Base-by-base conservation (phyloP, 2,329 filamentous ascomycete genomes). In the Xylaria sp. region DNA sequence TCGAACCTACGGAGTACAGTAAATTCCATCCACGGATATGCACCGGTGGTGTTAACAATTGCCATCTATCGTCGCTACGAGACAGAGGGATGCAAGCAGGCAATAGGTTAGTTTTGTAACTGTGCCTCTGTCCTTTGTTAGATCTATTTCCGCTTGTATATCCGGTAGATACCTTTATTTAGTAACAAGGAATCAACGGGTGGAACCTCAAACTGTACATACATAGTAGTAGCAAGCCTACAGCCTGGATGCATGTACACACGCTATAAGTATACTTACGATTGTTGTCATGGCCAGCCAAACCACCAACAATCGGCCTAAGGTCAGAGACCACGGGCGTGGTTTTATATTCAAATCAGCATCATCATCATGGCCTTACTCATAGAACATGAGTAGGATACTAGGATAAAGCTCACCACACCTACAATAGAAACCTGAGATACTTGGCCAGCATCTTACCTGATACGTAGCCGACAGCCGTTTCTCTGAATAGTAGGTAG, bases 151-250 rank as follows among this genome's bases (percentile, higher is more conserved):
- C 30, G 18, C 36, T 23, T 55, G 23, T 10, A 28, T 36, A 55
- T 23, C 48, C 30, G 50, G 50, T 6, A 15, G n/a, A 36, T 36
- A 39, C 46, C 65, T 67, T 63, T 48, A 60, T 60, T 59, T 67
- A 63, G 60, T 23, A 67, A 60, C 60, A 58, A 41, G 39, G 34
- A 30, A 18, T 12, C 36, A 8, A n/a, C n/a, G 2, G 28, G 46
- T 46, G 48, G 13, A 53, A 53, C 57, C 39, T 60, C 46, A 13
- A 39, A 43, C 28, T 53, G 28, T 30, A 39, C n/a, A n/a, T 34
- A 59, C 53, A n/a, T n/a, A n/a, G n/a, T n/a, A n/a, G n/a, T n/a
- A n/a, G n/a, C n/a, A n/a, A n/a, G 48, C 28, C 48, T 23, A 20
- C 28, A 36, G 28, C 50, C 50, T 36, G 2, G 18, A 23, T 23